phyloP scores from a whole-genome alignment of 1,139 yeast genomes.

The Sugiyamaella japonica region DNA sequence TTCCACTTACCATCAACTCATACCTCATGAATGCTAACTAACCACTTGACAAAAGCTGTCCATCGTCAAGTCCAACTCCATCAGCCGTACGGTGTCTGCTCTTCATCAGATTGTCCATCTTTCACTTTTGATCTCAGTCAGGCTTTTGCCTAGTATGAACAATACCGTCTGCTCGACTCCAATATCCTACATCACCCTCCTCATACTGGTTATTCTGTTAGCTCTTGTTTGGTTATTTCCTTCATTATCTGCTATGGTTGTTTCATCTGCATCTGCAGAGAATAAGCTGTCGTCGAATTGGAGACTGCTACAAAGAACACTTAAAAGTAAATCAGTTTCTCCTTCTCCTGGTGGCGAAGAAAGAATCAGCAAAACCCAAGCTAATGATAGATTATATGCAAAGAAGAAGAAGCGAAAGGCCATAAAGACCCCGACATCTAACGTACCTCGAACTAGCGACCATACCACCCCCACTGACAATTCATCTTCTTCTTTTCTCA shows the following conservation, averaged over 20 bases:
- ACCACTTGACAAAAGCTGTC: too few relatives aligned
- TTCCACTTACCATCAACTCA: too few relatives aligned
- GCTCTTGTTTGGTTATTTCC: not conserved
- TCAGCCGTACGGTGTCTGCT: not conserved
- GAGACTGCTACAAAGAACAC: conserved; percentile 26
- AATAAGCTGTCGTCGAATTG: conserved; percentile 28
- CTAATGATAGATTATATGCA: not conserved
- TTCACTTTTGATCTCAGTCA: too few relatives aligned
- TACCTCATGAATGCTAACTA: too few relatives aligned
- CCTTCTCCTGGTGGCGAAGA: conserved; percentile 1
- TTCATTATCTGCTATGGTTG: conserved; percentile 1
- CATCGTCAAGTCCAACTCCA: too few relatives aligned
- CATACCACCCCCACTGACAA: not conserved
- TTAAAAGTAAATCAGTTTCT: conserved; percentile 6
- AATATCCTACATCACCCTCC: not conserved
- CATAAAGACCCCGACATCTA: not conserved
- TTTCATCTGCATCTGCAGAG: conserved; percentile 5
- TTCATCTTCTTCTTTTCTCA: not conserved
- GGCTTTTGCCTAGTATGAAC: not conserved
- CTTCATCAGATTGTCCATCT: too few relatives aligned
- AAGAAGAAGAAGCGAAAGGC: not conserved
- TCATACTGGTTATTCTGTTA: not conserved
- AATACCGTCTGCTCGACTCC: not conserved
- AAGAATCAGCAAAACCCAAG: not conserved
- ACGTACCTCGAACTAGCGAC: not conserved